Evolutionary conservation across 108 stramenopile species (phyloP).

Genomic region (Nannochloropsis gaditana): DNA sequence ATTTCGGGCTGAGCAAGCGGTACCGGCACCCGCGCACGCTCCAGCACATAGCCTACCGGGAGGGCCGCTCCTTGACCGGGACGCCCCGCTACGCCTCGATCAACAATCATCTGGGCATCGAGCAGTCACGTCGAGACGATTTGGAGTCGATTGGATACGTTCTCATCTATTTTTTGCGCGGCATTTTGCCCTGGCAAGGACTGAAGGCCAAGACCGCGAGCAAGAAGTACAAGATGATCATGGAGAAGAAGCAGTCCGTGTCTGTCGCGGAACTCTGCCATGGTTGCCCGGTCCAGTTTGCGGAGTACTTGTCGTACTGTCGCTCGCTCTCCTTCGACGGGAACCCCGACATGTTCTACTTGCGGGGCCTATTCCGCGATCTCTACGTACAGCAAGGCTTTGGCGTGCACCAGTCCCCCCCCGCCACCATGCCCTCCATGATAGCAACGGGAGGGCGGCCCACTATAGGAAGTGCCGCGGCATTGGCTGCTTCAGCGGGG

Average conservation of each 20-base stretch:
- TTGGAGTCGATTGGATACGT: slow-evolving; percentile 95
- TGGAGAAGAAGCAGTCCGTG: slow-evolving; percentile 57
- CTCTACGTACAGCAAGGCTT: slow-evolving; percentile 7
- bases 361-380: slow-evolving; percentile 37
- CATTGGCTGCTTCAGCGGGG: slow-evolving; percentile 20
- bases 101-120: slow-evolving; percentile 96
- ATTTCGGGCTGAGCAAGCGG: slow-evolving; percentile 93
- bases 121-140: slow-evolving; percentile 93
- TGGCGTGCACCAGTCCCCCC: background rate
- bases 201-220: slow-evolving; percentile 66
- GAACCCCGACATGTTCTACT: slow-evolving; percentile 95
- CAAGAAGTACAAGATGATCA: slow-evolving; percentile 57
- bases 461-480: background rate
- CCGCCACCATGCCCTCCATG: background rate
- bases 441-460: background rate
- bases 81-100: slow-evolving; percentile 92
- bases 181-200: slow-evolving; percentile 96
- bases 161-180: slow-evolving; percentile 95
- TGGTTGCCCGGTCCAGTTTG: slow-evolving; percentile 91
- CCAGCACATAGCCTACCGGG: slow-evolving; percentile 96
- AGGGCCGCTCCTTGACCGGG: slow-evolving; percentile 77
- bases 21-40: slow-evolving; percentile 94
- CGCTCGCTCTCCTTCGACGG: slow-evolving; percentile 95
- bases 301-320: slow-evolving; percentile 95
- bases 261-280: slow-evolving; percentile 70